Evolutionary conservation across 2,329 filamentous ascomycete species (phyloP), one percentile per base, ranked within the genome.

Genomic region (Phialophora macrospora): DNA sequence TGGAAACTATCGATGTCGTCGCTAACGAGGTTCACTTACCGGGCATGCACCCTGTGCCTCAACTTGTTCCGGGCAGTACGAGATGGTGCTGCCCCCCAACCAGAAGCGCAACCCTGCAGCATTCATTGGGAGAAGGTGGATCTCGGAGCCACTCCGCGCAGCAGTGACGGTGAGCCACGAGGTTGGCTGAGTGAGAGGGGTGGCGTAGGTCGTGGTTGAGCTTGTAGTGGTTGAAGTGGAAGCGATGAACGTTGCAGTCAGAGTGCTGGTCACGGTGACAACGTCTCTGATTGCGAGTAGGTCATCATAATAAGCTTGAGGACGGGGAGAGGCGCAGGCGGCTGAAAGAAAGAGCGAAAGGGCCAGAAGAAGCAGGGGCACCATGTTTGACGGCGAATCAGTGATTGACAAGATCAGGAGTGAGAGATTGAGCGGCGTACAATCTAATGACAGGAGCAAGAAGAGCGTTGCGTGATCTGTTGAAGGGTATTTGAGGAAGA

Each of bases 31-130:
- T 9, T 51, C 7, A 28, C 48, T 51, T 28, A 51, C 48, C 0
- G 82, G 82, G 73, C 83, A 85, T 8, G 26, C 66, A 28, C 62
- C 68, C n/a, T 73, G 70, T 0, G 75, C 57, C 22, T 74, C 74
- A 1, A 80, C 74, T 4, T 72, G 58, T 2, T 71, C 66, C 0
- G 84, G 84, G 74, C 84, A 87, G 76, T 82, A 85, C 55, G 80
- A 78, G 2, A 78, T 71, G 2, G 84, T 77, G 1, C 74, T 63
- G 17, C 79, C 80, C 26, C 83, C 83, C 38, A 86, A 76, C 71
- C 75, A 85, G 77, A 87, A 85, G 55, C 77, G 77, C 34, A 75
- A 73, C 44, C 79, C 79, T n/a, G 76, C 75, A 41, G 84, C 84
- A 51, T 81, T 80, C 66, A 86, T 73, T 14, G 76, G 69, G 14